Conservation (phyloP, 345 rosid genomes). For the Cardiospermum halicacabum region DNA sequence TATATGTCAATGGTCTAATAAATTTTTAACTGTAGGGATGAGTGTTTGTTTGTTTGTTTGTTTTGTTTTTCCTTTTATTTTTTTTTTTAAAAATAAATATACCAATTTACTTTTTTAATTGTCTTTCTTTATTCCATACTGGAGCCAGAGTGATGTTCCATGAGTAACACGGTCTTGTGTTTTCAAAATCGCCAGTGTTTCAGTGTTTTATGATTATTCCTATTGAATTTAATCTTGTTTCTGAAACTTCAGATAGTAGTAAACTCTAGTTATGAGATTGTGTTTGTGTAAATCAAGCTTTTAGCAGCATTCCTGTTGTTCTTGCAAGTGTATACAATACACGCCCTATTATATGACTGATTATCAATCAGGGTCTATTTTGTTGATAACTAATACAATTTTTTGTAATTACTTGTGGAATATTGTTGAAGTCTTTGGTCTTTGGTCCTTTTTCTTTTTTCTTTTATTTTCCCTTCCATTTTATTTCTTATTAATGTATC, state of each 20-base stretch:
- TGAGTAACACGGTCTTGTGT: too few species aligned
- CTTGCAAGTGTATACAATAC: background rate
- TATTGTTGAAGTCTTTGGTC: background rate
- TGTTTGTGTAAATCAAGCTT: background rate
- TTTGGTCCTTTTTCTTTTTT: background rate
- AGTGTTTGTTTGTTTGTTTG: too few species aligned
- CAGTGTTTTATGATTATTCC: background rate
- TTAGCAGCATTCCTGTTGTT: background rate
- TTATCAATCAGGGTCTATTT: background rate
- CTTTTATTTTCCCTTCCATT: too few species aligned
- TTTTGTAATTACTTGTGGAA: background rate
- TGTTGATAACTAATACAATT: background rate
- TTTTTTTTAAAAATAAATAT: too few species aligned
- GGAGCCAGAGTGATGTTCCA: too few species aligned
- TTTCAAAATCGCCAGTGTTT: too few species aligned
- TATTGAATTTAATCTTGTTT: background rate
- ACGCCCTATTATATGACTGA: background rate
- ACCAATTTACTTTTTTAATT: too few species aligned
- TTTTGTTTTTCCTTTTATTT: too few species aligned
- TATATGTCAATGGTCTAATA: too few species aligned
- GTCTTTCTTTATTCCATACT: too few species aligned
- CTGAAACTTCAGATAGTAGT: background rate
- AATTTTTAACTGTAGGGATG: too few species aligned
- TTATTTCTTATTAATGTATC: conserved; percentile 1
- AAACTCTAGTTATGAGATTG: background rate